These are phyloP conservation scores for Chlamydomonas eustigma DNA, from an alignment of 139 green algal genomes.

Conservation along the genomic window DNA sequence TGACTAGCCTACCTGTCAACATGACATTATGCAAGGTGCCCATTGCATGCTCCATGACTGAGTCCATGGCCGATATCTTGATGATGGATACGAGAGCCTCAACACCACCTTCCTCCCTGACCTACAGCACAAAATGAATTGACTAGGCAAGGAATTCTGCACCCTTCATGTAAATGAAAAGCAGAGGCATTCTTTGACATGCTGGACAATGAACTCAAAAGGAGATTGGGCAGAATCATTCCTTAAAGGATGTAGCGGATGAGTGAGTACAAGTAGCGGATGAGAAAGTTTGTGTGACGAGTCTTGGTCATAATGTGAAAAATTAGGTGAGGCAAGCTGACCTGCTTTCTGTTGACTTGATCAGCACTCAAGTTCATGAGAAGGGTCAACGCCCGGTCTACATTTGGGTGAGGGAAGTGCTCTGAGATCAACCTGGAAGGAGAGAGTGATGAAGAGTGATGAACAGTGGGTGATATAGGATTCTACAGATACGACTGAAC, in stretches of 20 bases:
- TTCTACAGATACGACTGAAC: too few species aligned
- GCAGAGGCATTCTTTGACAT: too few species aligned
- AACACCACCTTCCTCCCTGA: slow-evolving; percentile 29
- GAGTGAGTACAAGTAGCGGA: too few species aligned
- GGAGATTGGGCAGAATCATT: too few species aligned
- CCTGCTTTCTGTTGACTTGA: slow-evolving; percentile 16
- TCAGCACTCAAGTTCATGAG: slow-evolving; percentile 41
- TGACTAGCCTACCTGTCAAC: slow-evolving; percentile 15
- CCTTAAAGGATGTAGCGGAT: too few species aligned
- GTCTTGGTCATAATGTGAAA: too few species aligned
- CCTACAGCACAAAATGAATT: too few species aligned
- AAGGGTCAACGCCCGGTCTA: slow-evolving; percentile 27
- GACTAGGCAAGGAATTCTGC: not conserved
- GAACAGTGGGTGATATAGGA: not conserved
- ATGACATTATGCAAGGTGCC: slow-evolving; percentile 38
- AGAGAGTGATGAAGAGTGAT: not conserved
- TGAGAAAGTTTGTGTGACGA: too few species aligned
- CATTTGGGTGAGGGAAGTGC: slow-evolving; percentile 13
- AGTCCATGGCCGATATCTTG: not conserved
- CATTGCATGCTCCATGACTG: slow-evolving; percentile 32
- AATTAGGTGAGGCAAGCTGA: too few species aligned
- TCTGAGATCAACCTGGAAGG: not conserved
- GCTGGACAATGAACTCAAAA: too few species aligned
- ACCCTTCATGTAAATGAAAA: too few species aligned
- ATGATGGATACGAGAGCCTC: slow-evolving; percentile 31